Percentiles rank a stretch among this genome's conserved stretches.
Evolutionary conservation across 768 basidiomycete species (phyloP).

Genomic region (Xerocomellus amylosporus): DNA sequence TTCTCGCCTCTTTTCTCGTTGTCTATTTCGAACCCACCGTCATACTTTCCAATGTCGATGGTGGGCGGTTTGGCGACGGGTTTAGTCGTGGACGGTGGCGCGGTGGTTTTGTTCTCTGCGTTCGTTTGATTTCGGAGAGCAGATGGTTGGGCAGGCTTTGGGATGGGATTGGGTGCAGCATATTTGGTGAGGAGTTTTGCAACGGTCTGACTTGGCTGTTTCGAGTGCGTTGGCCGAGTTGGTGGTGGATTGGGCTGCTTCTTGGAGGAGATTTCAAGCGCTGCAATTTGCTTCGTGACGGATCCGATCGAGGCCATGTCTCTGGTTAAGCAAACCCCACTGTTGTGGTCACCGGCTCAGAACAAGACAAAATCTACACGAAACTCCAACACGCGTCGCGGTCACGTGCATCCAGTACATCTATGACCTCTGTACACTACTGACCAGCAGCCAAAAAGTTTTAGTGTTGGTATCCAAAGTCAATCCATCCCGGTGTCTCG

Average conservation of each 20-base stretch:
- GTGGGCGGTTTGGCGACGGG: slow-evolving; percentile 16
- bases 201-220: slow-evolving; percentile 59
- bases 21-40: slow-evolving; percentile 94
- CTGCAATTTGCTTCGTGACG: slow-evolving; percentile 66
- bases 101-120: slow-evolving; percentile 24
- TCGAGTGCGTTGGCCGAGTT: slow-evolving; percentile 39
- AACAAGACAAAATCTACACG: not conserved
- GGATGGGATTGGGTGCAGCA: slow-evolving; percentile 55
- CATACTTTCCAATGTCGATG: slow-evolving; percentile 86
- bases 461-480: slow-evolving; percentile 41
- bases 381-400: slow-evolving; percentile 23
- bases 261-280: slow-evolving; percentile 60
- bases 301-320: slow-evolving; percentile 48
- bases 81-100: slow-evolving; percentile 26
- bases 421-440: not conserved
- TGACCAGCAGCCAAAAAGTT: not conserved
- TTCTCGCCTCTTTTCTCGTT: slow-evolving; percentile 74
- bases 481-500: slow-evolving; percentile 54
- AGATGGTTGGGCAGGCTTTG: slow-evolving; percentile 36
- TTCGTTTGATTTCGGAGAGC: slow-evolving; percentile 42
- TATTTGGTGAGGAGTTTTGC: slow-evolving; percentile 74
- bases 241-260: slow-evolving; percentile 38
- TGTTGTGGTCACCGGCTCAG: not conserved
- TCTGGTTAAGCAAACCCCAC: not conserved
- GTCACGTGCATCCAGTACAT: slow-evolving; percentile 27